A percentile compares a stretch with the other conserved stretches of the same genome.
Evolutionary conservation across 129 eudicot species (phyloP).

Genomic region (carrot (Daucus carota)): DNA sequence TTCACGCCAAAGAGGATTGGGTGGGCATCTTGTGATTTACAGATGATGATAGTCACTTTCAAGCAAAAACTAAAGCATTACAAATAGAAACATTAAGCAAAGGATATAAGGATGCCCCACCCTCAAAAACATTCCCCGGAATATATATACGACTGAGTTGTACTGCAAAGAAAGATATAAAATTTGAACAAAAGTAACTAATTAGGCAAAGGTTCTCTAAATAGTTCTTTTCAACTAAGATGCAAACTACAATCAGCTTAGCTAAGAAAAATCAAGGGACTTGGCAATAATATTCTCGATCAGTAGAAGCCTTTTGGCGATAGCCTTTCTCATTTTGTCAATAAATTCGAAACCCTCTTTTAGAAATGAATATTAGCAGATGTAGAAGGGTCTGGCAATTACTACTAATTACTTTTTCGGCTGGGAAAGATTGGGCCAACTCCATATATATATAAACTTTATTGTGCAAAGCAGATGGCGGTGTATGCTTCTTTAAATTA

Average conservation of each 20-base stretch:
- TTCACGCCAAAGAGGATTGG: constrained; percentile 16
- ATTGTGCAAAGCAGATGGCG: constrained; percentile 14
- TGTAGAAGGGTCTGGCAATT: constrained; percentile 10
- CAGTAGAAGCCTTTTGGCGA: constrained; percentile 2
- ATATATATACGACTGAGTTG: constrained; percentile 25
- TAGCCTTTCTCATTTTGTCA: constrained; percentile 19
- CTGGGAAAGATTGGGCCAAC: neutral
- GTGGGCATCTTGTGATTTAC: constrained; percentile 28
- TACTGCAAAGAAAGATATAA: constrained; percentile 2
- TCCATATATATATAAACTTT: constrained; percentile 10
- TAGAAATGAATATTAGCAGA: neutral
- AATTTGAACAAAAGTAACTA: constrained; percentile 7
- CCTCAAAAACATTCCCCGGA: constrained; percentile 3
- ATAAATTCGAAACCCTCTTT: neutral
- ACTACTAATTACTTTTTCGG: neutral
- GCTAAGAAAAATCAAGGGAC: neutral
- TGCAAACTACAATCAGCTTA: constrained; percentile 12
- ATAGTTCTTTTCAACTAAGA: neutral
- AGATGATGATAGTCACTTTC: constrained; percentile 15
- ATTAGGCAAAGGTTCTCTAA: constrained; percentile 6
- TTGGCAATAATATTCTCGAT: neutral
- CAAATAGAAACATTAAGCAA: constrained; percentile 20
- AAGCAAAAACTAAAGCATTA: constrained; percentile 19
- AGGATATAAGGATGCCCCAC: constrained; percentile 18
- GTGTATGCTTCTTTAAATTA: constrained; percentile 15